Conservation (phyloP, 495 filamentous ascomycete species). For the Daldinia childiae region DNA sequence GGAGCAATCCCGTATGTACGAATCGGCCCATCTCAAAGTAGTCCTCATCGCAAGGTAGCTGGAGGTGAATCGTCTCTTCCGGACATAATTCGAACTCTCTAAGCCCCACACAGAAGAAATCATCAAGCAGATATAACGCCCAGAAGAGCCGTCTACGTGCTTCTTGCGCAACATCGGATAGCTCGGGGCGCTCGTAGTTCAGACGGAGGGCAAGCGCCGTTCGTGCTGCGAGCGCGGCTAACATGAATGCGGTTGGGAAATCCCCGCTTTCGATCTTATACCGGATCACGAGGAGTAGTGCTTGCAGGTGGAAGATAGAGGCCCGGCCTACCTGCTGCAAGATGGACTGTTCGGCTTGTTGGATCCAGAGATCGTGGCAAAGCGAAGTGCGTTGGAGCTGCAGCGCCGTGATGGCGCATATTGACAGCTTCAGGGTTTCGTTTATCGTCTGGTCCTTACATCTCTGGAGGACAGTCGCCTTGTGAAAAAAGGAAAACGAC, state of each 20-base stretch:
- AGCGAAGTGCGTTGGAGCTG: conserved; percentile 39
- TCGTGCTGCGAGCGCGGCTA: conserved; percentile 42
- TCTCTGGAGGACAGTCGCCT: conserved; percentile 39
- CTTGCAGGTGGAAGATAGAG: conserved; percentile 45
- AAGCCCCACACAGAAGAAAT: conserved; percentile 45
- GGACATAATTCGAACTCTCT: conserved; percentile 45
- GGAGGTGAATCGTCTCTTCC: conserved; percentile 45
- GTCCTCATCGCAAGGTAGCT: conserved; percentile 44
- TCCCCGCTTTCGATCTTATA: conserved; percentile 43
- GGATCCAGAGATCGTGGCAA: conserved; percentile 39
- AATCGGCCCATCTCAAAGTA: conserved; percentile 37
- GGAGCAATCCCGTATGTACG: conserved; percentile 31
- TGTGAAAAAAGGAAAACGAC: conserved; percentile 45
- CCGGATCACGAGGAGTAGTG: conserved; percentile 44
- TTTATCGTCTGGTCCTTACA: conserved; percentile 39
- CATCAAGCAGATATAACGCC: conserved; percentile 44
- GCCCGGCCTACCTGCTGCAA: conserved; percentile 43
- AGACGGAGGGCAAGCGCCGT: conserved; percentile 43
- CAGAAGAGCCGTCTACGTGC: conserved; percentile 45
- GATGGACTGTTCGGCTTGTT: conserved; percentile 42
- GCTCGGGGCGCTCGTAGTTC: conserved; percentile 45
- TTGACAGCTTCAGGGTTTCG: conserved; percentile 37
- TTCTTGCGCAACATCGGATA: conserved; percentile 44
- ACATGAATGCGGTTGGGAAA: conserved; percentile 45
- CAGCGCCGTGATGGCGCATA: conserved; percentile 44